These are phyloP conservation scores for Turritis glabra DNA, from an alignment of 345 rosid genomes.

Conservation along the genomic window DNA sequence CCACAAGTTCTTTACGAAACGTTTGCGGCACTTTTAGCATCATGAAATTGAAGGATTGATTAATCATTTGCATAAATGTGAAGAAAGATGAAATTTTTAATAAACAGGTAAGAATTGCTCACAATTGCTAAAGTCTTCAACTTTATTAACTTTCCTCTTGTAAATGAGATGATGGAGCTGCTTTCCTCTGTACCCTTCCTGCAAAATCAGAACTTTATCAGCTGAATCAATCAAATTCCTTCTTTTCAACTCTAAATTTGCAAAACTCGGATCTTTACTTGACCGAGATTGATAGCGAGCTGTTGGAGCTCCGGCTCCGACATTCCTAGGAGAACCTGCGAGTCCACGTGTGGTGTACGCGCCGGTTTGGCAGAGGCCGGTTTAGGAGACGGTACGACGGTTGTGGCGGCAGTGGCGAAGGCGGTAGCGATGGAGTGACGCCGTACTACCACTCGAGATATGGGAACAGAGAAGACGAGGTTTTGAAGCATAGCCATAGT, in stretches of 20 bases:
- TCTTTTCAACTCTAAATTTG: too few relatives aligned
- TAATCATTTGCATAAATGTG: background rate
- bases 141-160: slow-evolving; percentile 72
- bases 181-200: slow-evolving; percentile 93
- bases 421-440: slow-evolving; percentile 44
- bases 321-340: slow-evolving; percentile 87
- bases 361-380: slow-evolving; percentile 37
- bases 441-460: slow-evolving; percentile 49
- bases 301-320: slow-evolving; percentile 86
- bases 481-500: slow-evolving; percentile 68
- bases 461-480: slow-evolving; percentile 50
- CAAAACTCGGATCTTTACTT: slow-evolving; percentile 46
- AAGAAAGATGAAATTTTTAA: background rate
- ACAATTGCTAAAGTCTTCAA: slow-evolving; percentile 83
- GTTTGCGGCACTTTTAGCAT: slow-evolving; percentile 67
- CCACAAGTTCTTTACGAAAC: slow-evolving; percentile 76
- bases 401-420: slow-evolving; percentile 30
- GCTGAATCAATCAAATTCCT: background rate
- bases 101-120: slow-evolving; percentile 34
- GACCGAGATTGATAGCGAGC: slow-evolving; percentile 77
- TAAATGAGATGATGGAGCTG: slow-evolving; percentile 87
- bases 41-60: background rate
- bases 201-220: slow-evolving; percentile 1
- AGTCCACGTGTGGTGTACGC: slow-evolving; percentile 54
- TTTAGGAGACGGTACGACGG: slow-evolving; percentile 37